phyloP scores from a whole-genome alignment of 2,329 filamentous ascomycete species.

The Penicillium sp. region DNA sequence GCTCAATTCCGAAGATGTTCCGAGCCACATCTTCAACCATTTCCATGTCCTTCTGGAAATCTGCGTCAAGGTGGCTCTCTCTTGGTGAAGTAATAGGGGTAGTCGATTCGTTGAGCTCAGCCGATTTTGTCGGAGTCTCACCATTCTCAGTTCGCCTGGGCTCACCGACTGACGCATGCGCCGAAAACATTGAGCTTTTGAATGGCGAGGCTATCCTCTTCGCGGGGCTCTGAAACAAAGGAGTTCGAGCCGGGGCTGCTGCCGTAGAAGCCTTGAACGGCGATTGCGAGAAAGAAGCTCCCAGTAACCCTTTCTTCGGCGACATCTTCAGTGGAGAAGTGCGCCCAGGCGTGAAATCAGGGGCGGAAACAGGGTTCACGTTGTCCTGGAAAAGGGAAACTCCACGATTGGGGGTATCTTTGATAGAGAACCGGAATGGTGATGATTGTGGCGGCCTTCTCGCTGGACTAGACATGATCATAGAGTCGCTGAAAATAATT shows the following conservation, averaged over 20 bases:
- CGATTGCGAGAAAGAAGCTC: constrained; percentile 36
- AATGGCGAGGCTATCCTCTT: constrained; percentile 42
- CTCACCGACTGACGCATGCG: constrained; percentile 14
- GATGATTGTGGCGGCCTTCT: constrained; percentile 41
- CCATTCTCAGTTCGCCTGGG: neutral
- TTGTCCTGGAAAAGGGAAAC: constrained; percentile 27
- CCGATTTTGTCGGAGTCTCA: neutral
- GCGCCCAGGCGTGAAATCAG: constrained; percentile 30
- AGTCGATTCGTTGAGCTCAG: neutral
- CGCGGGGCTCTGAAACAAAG: constrained; percentile 45
- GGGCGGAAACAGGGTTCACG: constrained; percentile 19
- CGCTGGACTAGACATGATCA: constrained; percentile 45
- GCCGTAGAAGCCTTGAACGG: constrained; percentile 33
- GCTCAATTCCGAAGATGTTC: constrained; percentile 23
- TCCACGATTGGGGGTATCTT: constrained; percentile 39
- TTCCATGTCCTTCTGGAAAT: constrained; percentile 16
- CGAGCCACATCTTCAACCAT: constrained; percentile 24
- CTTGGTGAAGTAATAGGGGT: constrained; percentile 2
- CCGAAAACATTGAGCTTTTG: constrained; percentile 30
- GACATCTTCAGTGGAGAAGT: constrained; percentile 44
- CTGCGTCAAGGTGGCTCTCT: constrained; percentile 1
- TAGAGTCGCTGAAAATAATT: constrained; percentile 32
- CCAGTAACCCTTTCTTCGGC: constrained; percentile 41
- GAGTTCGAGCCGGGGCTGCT: constrained; percentile 35
- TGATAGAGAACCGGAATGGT: constrained; percentile 43